Conservation (phyloP, 805 yeast species). For the Hermanozyma aechmeae region DNA sequence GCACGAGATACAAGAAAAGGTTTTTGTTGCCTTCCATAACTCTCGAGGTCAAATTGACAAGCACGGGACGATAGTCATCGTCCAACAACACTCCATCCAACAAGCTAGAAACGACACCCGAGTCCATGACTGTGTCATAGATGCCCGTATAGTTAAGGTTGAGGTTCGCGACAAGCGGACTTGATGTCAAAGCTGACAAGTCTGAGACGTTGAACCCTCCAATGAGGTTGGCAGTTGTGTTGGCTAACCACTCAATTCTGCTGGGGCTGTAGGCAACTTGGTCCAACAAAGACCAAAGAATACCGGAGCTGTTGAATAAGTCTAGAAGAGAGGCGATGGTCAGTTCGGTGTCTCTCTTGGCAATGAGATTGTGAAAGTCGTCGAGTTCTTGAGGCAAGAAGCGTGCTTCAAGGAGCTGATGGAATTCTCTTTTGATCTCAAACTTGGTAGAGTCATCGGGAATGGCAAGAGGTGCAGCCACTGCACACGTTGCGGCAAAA, state of each 20-base stretch:
- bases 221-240: conserved; percentile 17
- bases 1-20: conserved; percentile 12
- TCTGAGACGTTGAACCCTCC: conserved; percentile 6
- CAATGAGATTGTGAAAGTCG: neutral
- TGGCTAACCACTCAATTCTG: conserved; percentile 20
- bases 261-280: conserved; percentile 21
- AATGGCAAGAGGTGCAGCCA: too few species aligned
- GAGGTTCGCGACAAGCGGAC: conserved; percentile 7
- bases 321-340: conserved; percentile 15
- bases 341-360: conserved; percentile 12
- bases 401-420: neutral
- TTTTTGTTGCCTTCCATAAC: conserved; percentile 23
- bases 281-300: conserved; percentile 26
- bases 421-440: neutral
- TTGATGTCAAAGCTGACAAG: conserved; percentile 3
- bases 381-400: neutral
- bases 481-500: too few species aligned
- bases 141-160: conserved; percentile 12
- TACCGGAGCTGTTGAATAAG: conserved; percentile 21
- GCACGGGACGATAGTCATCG: conserved; percentile 18
- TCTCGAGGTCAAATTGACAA: conserved; percentile 21
- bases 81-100: conserved; percentile 32
- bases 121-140: conserved; percentile 14
- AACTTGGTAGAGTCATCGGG: too few species aligned
- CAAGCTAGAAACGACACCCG: conserved; percentile 25